Conservation (phyloP, 2,329 filamentous ascomycete genomes). For the Exophiala bonariae region DNA sequence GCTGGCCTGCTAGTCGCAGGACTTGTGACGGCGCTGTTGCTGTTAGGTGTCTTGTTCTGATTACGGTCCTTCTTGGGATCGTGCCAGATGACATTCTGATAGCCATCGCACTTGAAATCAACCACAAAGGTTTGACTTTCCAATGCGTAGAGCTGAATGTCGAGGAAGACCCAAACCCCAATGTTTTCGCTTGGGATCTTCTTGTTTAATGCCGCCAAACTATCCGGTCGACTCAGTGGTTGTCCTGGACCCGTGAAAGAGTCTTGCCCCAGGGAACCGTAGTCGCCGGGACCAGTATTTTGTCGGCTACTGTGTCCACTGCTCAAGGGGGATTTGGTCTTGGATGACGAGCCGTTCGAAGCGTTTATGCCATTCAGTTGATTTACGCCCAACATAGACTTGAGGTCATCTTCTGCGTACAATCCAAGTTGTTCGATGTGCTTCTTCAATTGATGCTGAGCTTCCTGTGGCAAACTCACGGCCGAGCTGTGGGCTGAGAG, state of each 20-base stretch:
- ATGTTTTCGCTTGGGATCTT: conserved; percentile 27
- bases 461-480: conserved; percentile 32
- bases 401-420: conserved; percentile 27
- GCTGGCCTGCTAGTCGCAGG: conserved; percentile 43
- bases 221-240: conserved; percentile 23
- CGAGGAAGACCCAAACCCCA: conserved; percentile 88
- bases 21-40: conserved; percentile 45
- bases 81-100: conserved; percentile 73
- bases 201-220: conserved; percentile 21
- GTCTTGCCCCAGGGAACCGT: conserved; percentile 17
- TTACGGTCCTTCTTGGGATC: conserved; percentile 38
- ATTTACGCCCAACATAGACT: conserved; percentile 24
- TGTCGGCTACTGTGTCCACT: conserved; percentile 18
- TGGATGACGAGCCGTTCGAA: conserved; percentile 1
- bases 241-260: conserved; percentile 30
- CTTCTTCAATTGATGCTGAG: conserved; percentile 31
- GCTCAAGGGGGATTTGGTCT: conserved; percentile 15
- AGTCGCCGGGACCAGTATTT: conserved; percentile 20
- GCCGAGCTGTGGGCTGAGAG: conserved; percentile 49
- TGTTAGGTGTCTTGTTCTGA: conserved; percentile 16
- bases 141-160: conserved; percentile 94
- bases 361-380: conserved; percentile 5
- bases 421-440: conserved; percentile 29
- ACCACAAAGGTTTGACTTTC: conserved; percentile 91
- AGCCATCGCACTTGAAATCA: conserved; percentile 97